Evolutionary conservation across 148 eudicot species (phyloP).

Genomic region (Amaranthus hypochondriacus): DNA sequence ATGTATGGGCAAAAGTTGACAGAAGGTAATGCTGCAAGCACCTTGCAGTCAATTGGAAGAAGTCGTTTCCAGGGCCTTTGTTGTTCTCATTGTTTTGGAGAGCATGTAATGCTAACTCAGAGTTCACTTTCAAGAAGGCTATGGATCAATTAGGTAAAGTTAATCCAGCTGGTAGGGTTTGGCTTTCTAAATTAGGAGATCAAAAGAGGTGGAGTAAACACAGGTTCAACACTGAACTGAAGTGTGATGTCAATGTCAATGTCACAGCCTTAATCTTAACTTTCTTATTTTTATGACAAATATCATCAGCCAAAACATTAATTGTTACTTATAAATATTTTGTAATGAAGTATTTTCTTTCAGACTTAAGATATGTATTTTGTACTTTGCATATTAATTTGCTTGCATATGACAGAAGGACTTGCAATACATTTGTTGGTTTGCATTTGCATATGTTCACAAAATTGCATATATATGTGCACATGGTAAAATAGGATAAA

Average conservation of each 20-base stretch:
- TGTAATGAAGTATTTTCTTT: too few relatives aligned
- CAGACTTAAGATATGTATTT: too few relatives aligned
- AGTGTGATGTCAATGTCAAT: not conserved
- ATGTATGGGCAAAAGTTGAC: not conserved
- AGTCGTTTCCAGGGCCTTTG: not conserved
- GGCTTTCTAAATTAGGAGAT: not conserved
- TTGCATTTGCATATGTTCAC: too few relatives aligned
- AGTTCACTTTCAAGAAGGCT: slow-evolving; percentile 5
- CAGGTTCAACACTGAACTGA: not conserved
- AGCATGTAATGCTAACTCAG: not conserved
- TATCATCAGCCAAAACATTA: too few relatives aligned
- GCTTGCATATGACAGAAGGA: too few relatives aligned
- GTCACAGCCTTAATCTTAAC: too few relatives aligned
- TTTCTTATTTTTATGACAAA: too few relatives aligned
- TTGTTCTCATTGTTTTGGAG: not conserved
- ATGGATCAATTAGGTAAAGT: not conserved
- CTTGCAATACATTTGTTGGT: too few relatives aligned
- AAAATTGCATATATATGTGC: too few relatives aligned
- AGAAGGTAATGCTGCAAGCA: slow-evolving; percentile 3
- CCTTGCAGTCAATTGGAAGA: not conserved
- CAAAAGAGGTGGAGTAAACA: not conserved
- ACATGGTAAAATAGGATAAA: too few relatives aligned
- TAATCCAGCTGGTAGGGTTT: not conserved
- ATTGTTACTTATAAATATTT: too few relatives aligned
- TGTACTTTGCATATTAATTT: too few relatives aligned